Evolutionary conservation across 2,329 filamentous ascomycete species (phyloP).

Genomic region (Leptographium wingfieldii): DNA sequence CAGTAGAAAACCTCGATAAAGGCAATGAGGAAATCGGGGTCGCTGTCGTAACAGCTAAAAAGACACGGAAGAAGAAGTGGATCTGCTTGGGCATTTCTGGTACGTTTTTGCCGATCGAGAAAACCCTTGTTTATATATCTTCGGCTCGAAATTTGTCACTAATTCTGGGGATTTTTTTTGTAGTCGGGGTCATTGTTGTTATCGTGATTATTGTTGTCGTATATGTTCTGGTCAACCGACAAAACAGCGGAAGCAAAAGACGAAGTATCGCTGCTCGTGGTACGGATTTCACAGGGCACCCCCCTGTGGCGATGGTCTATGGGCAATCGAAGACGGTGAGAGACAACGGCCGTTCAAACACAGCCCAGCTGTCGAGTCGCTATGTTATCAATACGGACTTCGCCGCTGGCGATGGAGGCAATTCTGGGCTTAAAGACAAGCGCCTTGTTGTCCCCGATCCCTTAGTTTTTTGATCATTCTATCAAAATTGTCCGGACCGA

Average conservation of each 20-base stretch:
- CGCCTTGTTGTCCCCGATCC: not conserved
- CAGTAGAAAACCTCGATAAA: constrained; percentile 71
- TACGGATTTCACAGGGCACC: constrained; percentile 13
- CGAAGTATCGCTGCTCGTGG: constrained; percentile 15
- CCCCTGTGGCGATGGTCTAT: constrained; percentile 11
- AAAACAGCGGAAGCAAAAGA: constrained; percentile 18
- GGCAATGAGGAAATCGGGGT: constrained; percentile 71
- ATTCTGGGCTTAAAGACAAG: not conserved
- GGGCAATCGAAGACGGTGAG: constrained; percentile 14
- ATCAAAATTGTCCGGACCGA: no score
- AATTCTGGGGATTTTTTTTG: not conserved
- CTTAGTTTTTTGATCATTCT: not conserved
- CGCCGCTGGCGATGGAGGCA: constrained; percentile 3
- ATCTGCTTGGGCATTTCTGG: constrained; percentile 69
- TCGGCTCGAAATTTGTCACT: not conserved
- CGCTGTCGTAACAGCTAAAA: constrained; percentile 71
- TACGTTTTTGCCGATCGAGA: constrained; percentile 22
- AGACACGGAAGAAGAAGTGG: constrained; percentile 90
- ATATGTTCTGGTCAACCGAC: constrained; percentile 31
- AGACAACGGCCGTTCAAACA: not conserved
- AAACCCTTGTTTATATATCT: not conserved
- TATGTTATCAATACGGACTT: constrained; percentile 11
- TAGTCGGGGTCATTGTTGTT: constrained; percentile 40
- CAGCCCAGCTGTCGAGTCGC: not conserved
- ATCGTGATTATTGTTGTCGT: constrained; percentile 38